Evolutionary conservation across 805 yeast genomes (phyloP).

Genomic region (Vanderwaltozyma tropicalis): DNA sequence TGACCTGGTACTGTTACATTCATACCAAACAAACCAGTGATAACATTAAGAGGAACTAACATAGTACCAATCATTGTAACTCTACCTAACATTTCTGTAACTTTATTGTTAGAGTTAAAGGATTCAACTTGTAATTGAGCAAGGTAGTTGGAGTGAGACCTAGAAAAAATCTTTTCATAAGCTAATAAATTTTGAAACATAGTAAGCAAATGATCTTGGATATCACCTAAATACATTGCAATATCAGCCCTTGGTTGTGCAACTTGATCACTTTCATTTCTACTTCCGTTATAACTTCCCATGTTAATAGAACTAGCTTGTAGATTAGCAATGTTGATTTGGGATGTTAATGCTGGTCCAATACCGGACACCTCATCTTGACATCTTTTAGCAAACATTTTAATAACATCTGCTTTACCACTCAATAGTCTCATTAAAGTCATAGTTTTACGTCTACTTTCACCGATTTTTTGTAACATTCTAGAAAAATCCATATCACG

Average conservation of each 20-base stretch:
- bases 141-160: constrained; percentile 84
- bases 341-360: constrained; percentile 33
- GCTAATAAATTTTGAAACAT: constrained; percentile 87
- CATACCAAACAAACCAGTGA: constrained; percentile 94
- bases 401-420: constrained; percentile 93
- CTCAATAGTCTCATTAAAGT: constrained; percentile 78
- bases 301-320: constrained; percentile 12
- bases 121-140: constrained; percentile 93
- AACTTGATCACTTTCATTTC: not conserved
- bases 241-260: constrained; percentile 80
- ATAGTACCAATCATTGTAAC: constrained; percentile 87
- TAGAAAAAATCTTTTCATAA: constrained; percentile 84
- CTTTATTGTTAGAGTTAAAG: constrained; percentile 72
- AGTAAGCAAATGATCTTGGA: constrained; percentile 92
- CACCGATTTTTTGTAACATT: constrained; percentile 78
- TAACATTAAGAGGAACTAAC: constrained; percentile 77
- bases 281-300: constrained; percentile 1
- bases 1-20: constrained; percentile 82
- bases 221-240: constrained; percentile 86
- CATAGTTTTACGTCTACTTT: constrained; percentile 85
- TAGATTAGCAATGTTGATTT: constrained; percentile 31
- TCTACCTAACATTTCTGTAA: constrained; percentile 77
- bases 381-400: constrained; percentile 92
- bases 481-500: constrained; percentile 62
- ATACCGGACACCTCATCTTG: constrained; percentile 50